Percentiles rank a stretch among this genome's conserved stretches.
phyloP scores from a whole-genome alignment of 2,329 filamentous ascomycete genomes.

The Lachnellula willkommii region DNA sequence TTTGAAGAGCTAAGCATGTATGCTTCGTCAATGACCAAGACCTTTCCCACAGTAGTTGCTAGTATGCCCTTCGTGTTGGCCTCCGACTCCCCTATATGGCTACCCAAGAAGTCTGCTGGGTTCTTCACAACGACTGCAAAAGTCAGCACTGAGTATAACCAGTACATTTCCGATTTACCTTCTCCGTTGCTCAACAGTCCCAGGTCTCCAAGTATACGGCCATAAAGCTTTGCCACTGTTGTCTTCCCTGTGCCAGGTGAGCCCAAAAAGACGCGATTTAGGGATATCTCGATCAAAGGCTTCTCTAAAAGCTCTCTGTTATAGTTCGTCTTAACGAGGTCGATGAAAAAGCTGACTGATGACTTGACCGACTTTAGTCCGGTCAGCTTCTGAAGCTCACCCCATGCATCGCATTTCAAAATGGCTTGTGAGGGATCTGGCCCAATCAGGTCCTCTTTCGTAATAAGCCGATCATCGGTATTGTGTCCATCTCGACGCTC shows the following conservation, averaged over 20 bases:
- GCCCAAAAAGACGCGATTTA: constrained; percentile 68
- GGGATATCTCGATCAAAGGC: constrained; percentile 50
- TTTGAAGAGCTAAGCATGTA: constrained; percentile 54
- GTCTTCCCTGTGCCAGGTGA: constrained; percentile 74
- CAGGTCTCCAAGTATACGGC: constrained; percentile 60
- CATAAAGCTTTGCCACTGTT: constrained; percentile 68
- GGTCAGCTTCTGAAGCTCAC: constrained; percentile 50
- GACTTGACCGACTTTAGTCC: constrained; percentile 60
- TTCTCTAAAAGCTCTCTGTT: constrained; percentile 58
- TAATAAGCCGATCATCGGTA: constrained; percentile 55
- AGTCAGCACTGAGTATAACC: not conserved
- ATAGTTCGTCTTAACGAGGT: constrained; percentile 60
- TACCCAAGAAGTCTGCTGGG: constrained; percentile 67
- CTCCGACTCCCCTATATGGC: constrained; percentile 60
- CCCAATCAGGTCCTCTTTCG: constrained; percentile 65
- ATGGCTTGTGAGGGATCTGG: constrained; percentile 56
- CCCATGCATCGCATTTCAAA: constrained; percentile 49
- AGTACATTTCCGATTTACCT: constrained; percentile 37
- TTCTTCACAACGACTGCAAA: constrained; percentile 61
- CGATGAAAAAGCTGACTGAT: constrained; percentile 52
- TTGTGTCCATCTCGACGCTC: constrained; percentile 37
- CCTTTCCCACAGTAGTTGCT: constrained; percentile 61
- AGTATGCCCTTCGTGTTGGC: constrained; percentile 67
- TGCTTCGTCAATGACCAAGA: constrained; percentile 75
- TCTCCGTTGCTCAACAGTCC: constrained; percentile 64